These are phyloP conservation scores for Coffea humblotiana DNA, from an alignment of 305 asterid genomes.

Conservation along the genomic window DNA sequence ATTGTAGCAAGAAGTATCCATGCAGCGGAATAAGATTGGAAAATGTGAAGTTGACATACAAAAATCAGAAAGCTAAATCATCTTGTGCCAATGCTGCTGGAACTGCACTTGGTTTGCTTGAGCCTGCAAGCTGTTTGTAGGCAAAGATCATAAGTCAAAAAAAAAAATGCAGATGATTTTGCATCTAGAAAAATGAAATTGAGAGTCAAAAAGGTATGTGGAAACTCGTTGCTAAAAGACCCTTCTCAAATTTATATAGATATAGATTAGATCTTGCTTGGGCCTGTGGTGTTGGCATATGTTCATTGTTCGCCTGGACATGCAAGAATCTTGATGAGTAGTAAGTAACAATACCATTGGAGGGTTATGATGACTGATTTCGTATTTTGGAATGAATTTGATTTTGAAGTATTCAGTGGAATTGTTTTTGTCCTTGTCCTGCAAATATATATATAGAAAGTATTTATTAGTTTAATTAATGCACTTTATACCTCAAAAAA, in stretches of 20 bases:
- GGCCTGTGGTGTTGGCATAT: not conserved
- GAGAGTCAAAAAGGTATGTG: no score
- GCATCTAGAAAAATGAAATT: no score
- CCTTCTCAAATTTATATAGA: no score
- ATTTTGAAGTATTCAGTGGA: no score
- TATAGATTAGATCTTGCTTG: not conserved
- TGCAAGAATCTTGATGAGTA: not conserved
- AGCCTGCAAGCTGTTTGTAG: constrained; percentile 16
- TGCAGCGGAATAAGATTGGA: constrained; percentile 20
- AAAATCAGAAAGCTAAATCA: constrained; percentile 14
- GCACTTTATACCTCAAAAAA: no score
- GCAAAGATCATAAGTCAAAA: not conserved
- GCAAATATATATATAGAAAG: no score
- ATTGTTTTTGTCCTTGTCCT: no score
- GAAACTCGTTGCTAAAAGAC: no score
- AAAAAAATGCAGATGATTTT: not conserved
- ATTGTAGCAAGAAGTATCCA: constrained; percentile 23
- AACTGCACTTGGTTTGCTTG: constrained; percentile 12
- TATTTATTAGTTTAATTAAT: no score
- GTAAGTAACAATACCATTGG: no score
- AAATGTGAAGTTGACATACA: constrained; percentile 12
- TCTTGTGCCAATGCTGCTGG: constrained; percentile 22
- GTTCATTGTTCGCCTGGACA: not conserved
- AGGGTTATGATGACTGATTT: no score
- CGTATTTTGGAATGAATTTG: no score